phyloP scores from a whole-genome alignment of 2,329 filamentous ascomycete genomes.

The Fusarium udum region DNA sequence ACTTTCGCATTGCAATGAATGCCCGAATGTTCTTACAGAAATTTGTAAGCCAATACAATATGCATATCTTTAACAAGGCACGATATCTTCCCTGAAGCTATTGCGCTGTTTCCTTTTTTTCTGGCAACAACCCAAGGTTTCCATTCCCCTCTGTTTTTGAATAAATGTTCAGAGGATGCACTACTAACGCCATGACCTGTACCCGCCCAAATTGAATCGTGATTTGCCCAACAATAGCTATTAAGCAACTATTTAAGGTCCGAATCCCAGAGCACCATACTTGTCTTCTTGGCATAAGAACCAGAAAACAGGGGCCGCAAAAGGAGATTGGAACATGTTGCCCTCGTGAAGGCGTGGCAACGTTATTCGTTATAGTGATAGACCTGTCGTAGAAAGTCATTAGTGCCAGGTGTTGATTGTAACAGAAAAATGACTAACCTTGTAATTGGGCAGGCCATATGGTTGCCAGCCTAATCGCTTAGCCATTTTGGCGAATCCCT shows the following conservation, averaged over 20 bases:
- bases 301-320: slow-evolving; percentile 15
- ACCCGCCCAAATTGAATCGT: slow-evolving; percentile 36
- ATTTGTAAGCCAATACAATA: slow-evolving; percentile 10
- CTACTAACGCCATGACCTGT: slow-evolving; percentile 41
- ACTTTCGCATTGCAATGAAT: background rate
- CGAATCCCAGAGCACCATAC: slow-evolving; percentile 1
- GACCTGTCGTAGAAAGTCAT: slow-evolving; percentile 62
- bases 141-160: slow-evolving; percentile 7
- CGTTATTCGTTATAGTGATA: slow-evolving; percentile 89
- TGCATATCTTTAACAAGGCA: background rate
- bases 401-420: background rate
- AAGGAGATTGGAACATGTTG: slow-evolving; percentile 16
- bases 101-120: background rate
- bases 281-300: slow-evolving; percentile 22
- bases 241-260: background rate
- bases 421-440: slow-evolving; percentile 66
- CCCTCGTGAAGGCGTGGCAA: background rate
- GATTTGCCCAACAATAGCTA: slow-evolving; percentile 17
- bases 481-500: slow-evolving; percentile 98
- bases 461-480: slow-evolving; percentile 85
- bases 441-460: slow-evolving; percentile 94
- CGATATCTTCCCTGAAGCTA: background rate
- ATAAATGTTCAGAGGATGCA: slow-evolving; percentile 28
- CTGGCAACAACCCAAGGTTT: background rate
- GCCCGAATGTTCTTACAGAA: slow-evolving; percentile 1